Conservation (phyloP, 441 rosid species). For the Pelargonium citronellum region DNA sequence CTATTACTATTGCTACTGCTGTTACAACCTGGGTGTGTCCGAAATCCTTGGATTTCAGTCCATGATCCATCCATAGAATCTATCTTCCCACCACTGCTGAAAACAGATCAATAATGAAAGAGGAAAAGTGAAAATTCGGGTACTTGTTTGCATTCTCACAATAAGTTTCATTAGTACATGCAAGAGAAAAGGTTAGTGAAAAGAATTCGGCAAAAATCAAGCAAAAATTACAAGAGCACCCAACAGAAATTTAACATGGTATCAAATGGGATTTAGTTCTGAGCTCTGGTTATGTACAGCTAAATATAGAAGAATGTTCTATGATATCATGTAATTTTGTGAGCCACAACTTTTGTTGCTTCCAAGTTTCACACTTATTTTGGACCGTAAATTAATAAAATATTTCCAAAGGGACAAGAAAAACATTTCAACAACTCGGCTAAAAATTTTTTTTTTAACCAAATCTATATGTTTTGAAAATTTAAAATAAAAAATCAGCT, state of each 20-base stretch:
- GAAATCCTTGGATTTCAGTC: constrained; percentile 55
- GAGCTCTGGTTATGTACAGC: background rate
- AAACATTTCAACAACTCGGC: background rate
- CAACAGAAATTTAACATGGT: background rate
- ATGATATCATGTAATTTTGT: background rate
- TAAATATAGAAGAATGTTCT: background rate
- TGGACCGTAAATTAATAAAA: background rate
- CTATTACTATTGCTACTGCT: constrained; percentile 94
- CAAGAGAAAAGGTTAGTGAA: background rate
- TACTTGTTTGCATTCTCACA: background rate
- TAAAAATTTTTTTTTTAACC: background rate
- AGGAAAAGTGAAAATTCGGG: background rate
- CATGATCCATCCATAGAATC: constrained; percentile 64
- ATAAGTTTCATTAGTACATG: constrained; percentile 2
- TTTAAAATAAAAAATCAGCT: too few species aligned
- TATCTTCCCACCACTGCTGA: constrained; percentile 66
- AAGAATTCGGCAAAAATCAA: background rate
- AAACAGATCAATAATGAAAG: constrained; percentile 13
- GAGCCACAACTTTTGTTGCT: background rate
- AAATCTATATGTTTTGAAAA: background rate
- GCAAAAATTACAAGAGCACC: background rate
- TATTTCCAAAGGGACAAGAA: background rate
- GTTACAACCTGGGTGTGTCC: constrained; percentile 50
- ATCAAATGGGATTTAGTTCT: background rate
- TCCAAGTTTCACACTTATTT: background rate